Conservation (phyloP, 305 asterid species). For the Rubia peregrina region DNA sequence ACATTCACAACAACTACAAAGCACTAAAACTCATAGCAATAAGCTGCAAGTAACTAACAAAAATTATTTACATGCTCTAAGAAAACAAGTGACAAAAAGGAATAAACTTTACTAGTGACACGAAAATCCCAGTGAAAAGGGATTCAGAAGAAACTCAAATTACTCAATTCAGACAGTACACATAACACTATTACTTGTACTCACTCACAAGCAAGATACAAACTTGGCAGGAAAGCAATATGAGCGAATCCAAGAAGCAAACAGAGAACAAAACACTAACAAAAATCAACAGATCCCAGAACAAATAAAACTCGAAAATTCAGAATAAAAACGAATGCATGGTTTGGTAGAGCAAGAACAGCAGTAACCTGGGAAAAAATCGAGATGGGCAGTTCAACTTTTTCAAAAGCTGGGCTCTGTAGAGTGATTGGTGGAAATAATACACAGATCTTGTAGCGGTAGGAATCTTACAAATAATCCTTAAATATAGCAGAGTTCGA, state of each 20-base stretch:
- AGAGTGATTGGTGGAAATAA: neutral
- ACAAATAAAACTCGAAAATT: neutral
- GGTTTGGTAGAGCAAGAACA: neutral
- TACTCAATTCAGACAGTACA: neutral
- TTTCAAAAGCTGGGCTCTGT: neutral
- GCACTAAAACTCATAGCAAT: neutral
- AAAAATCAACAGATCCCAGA: neutral
- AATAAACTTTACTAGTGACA: slow-evolving; percentile 3
- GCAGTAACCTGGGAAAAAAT: slow-evolving; percentile 8
- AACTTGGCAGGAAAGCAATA: neutral
- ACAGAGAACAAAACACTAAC: neutral
- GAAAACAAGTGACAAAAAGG: neutral
- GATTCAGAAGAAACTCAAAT: neutral
- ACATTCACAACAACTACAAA: neutral
- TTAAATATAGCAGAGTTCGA: neutral
- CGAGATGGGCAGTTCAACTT: slow-evolving; percentile 1
- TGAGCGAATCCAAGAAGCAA: neutral
- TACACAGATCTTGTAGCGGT: slow-evolving; percentile 6
- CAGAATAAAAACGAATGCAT: neutral
- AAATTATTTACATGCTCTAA: neutral
- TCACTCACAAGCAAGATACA: neutral
- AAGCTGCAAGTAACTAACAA: neutral
- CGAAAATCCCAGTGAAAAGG: slow-evolving; percentile 1
- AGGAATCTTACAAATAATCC: neutral
- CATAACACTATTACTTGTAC: neutral